Percentiles rank a stretch among this genome's conserved stretches.
These are phyloP conservation scores for Exutisphaerella laricina DNA, from an alignment of 2,329 filamentous ascomycete genomes.

Conservation along the genomic window DNA sequence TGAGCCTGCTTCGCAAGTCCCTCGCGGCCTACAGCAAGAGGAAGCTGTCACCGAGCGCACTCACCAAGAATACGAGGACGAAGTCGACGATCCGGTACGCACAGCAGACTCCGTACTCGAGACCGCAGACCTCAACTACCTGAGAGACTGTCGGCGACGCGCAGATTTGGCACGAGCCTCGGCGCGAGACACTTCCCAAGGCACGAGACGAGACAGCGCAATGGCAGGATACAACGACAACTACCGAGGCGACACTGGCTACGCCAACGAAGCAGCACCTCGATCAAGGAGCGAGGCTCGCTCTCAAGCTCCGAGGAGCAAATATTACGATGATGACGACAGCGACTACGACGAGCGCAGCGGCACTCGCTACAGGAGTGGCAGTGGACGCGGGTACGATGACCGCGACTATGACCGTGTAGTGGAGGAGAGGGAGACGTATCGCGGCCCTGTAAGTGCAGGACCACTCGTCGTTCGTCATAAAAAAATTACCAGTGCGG, in stretches of 20 bases:
- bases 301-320: conserved; percentile 25
- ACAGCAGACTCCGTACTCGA: conserved; percentile 23
- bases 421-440: conserved; percentile 29
- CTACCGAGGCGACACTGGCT: conserved; percentile 17
- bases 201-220: conserved; percentile 20
- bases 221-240: conserved; percentile 27
- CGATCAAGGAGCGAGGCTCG: too few relatives aligned
- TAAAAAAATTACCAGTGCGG: conserved; percentile 10
- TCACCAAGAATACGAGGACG: conserved; percentile 27
- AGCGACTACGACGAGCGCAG: conserved; percentile 31
- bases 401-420: conserved; percentile 29
- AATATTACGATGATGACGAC: conserved; percentile 29
- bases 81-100: conserved; percentile 29
- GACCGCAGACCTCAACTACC: conserved; percentile 6
- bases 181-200: conserved; percentile 1
- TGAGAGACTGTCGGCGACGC: neutral
- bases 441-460: conserved; percentile 31
- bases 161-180: conserved; percentile 7
- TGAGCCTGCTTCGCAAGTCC: conserved; percentile 12
- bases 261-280: conserved; percentile 11
- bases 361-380: conserved; percentile 18
- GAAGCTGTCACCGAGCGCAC: conserved; percentile 23
- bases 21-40: conserved; percentile 21
- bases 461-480: conserved; percentile 27
- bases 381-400: conserved; percentile 24